phyloP scores from a whole-genome alignment of 2,329 filamentous ascomycete genomes.

The Atkinsonella hypoxylon region DNA sequence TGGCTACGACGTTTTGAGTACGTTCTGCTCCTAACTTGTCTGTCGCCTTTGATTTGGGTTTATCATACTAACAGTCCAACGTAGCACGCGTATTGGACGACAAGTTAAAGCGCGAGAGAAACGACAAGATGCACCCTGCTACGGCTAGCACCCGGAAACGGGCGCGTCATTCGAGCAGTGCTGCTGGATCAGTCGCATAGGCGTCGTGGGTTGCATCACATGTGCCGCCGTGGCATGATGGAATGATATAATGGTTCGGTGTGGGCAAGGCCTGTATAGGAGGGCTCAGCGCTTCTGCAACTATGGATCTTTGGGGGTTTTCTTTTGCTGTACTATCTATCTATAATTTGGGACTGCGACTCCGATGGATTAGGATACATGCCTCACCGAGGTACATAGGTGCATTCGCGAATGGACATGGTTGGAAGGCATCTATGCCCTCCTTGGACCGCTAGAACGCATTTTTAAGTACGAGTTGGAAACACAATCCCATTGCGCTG shows the following conservation, averaged over 20 bases:
- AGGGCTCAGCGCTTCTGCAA: background rate
- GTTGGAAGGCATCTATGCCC: no score
- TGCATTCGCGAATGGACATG: no score
- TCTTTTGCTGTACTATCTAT: background rate
- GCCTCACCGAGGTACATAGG: no score
- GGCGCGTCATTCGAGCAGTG: conserved; percentile 36
- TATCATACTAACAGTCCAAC: conserved; percentile 7
- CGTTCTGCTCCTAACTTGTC: conserved; percentile 15
- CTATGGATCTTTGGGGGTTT: background rate
- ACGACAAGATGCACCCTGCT: conserved; percentile 44
- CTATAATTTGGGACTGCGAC: no score
- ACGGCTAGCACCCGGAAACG: conserved; percentile 43
- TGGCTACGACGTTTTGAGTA: conserved; percentile 82
- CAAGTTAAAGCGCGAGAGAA: conserved; percentile 52
- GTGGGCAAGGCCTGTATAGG: background rate
- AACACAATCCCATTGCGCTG: no score
- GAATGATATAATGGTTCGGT: background rate
- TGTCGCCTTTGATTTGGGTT: background rate
- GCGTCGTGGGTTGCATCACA: background rate
- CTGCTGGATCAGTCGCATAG: background rate
- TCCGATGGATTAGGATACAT: no score
- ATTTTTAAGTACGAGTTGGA: no score
- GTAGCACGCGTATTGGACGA: conserved; percentile 52
- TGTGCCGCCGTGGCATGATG: background rate
- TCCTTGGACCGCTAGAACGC: no score